Evolutionary conservation across 2,329 filamentous ascomycete genomes (phyloP).

Genomic region (Fusarium ramigenum): DNA sequence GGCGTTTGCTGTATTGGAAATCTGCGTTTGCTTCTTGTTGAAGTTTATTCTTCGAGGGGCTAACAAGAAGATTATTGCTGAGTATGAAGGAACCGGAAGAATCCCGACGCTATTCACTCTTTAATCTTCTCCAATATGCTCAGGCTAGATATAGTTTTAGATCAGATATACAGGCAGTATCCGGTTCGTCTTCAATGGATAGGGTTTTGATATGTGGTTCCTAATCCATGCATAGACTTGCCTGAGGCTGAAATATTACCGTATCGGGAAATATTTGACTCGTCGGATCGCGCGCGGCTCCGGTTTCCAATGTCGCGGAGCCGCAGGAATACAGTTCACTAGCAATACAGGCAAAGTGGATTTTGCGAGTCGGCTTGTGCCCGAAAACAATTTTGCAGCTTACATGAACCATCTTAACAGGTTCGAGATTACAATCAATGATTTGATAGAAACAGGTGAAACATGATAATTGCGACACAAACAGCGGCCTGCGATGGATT

Average conservation of each 20-base stretch:
- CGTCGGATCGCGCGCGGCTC: not conserved
- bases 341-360: not conserved
- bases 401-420: not conserved
- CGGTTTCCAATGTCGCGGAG: not conserved
- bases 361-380: not conserved
- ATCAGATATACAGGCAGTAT: too few relatives aligned
- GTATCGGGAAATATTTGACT: not conserved
- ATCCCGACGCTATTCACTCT: not conserved
- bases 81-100: not conserved
- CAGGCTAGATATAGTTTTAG: not conserved
- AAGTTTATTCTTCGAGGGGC: not conserved
- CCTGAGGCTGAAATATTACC: not conserved
- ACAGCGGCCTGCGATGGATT: not conserved
- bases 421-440: accelerated
- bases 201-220: not conserved
- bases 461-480: not conserved
- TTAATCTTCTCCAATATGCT: not conserved
- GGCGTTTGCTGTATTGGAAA: not conserved
- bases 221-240: too few relatives aligned
- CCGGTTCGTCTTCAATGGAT: not conserved
- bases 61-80: not conserved
- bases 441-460: not conserved
- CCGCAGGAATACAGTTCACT: conserved; percentile 1
- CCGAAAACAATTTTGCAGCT: not conserved
- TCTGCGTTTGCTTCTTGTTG: not conserved